Base-by-base conservation (phyloP, 345 rosid species). In the Balakata baccata region DNA sequence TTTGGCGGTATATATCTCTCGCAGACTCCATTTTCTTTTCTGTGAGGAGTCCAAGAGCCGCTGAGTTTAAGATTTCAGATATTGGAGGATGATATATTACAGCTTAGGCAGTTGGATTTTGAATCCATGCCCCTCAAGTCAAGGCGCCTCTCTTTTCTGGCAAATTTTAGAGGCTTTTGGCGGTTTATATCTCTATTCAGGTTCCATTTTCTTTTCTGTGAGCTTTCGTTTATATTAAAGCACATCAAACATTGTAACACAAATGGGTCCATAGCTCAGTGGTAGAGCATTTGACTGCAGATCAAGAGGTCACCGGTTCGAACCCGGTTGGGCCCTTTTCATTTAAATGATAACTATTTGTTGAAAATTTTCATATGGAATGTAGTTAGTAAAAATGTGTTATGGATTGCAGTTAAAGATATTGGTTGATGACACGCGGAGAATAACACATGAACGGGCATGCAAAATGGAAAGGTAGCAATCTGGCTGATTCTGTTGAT, bases 401-500 rank as follows among this genome's bases (percentile, higher is more conserved):
- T 29, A 17, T 18, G 56, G 68, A 11, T 4, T 76, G 43, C 63
- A 94, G 98, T 77, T 94, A 79, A 94, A 92, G 97, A 83, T 94
- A 43, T 80, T 94, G 70, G 97, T 94, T 18, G 98, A 92, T 83
- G 93, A 92, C 81, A 96, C 93, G 96, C 63, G 98, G 93, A 75
- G 94, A 90, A 20, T 92, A 93, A 94, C 98, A 97, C 4, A 61
- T 37, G 81, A 94, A 92, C 34, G 87, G 87, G 37, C 98, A 94
- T 46, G 94, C 98, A 23, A 91, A 96, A 0, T 94, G 98, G 98
- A 79, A 90, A 38, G 96, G 98, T 16, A 90, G 97, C 83, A 86
- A 94, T 79, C 85, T 94, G 39, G 98, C 97, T 22, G 98, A 94
- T 87, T 94, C 90, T 72, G 97, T 92, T 5, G 90, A 92, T 97